Evolutionary conservation across 2,329 filamentous ascomycete species (phyloP), one percentile per base, ranked within the genome.

Genomic region (Pseudocercospora eumusae): DNA sequence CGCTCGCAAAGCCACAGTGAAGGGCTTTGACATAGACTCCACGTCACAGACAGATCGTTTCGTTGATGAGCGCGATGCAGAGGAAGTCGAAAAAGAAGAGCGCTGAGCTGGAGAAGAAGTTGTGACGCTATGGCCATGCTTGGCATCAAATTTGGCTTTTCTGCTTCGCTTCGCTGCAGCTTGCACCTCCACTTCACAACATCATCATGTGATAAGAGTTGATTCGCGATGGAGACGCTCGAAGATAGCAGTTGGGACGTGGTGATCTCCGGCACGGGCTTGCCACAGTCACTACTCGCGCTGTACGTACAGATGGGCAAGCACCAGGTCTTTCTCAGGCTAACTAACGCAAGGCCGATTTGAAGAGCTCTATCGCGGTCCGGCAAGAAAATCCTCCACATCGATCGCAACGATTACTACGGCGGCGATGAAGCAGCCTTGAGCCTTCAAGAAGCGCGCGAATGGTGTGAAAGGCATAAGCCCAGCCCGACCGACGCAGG

Each of bases 331-430:
- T 55, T 61, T 54, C 66, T 65, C 69, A 69, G 67, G 70, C 87
- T 89, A 86, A 90, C 88, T 91, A 85, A 92, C 87, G 77, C 57
- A 88, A 72, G 69, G 50, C 59, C 66, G 84, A 78, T 74, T 66
- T 78, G 68, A 83, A 98, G 93, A 84, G 90, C 93, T 72, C 84
- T 98, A 71, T 98, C 93, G 69, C 89, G 93, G 73, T 96, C 92
- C 65, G 88, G 88, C 74, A 96, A 96, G 82, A 95, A 91, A 71
- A 86, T 97, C 68, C 84, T 98, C 63, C 93, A 98, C 75, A 81
- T 97, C 74, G 93, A 98, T 75, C 84, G 85, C 66, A 93, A 96
- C 79, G 83, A 87, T 65, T 96, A 91, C 77, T 98, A 98, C 78
- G 93, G 93, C 71, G 90, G 90, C 57, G 76, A 88, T 42, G 92